Base-by-base conservation (phyloP, 1,284 basidiomycete genomes). In the Pseudozyma sp. region DNA sequence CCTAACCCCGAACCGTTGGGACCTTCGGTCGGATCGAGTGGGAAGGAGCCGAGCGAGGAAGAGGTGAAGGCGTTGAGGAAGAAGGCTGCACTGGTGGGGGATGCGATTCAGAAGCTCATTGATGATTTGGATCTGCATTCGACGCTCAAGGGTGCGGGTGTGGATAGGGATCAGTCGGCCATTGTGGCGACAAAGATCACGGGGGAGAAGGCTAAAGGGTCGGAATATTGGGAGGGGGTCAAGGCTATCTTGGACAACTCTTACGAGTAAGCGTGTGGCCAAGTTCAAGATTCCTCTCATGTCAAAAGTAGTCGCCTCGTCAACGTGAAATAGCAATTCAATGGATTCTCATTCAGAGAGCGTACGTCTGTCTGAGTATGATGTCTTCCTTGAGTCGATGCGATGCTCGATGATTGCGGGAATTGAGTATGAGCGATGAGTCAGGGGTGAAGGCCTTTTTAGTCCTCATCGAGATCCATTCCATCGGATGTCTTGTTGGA, bases 101-200 rank as follows among this genome's bases (percentile, higher is more conserved):
- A 73, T n/a, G 76, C 78, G 3, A 70, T 81, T 7, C 66, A 70
- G 39, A 48, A 44, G 16, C 87, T 91, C 40, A 89, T 92, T 13
- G 85, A 85, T 0, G 73, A 86, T n/a, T 87, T 92, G 16, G 90
- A 89, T 0, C 82, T 92, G 52, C 87, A 88, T 60, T 87, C 88
- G 12, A 89, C 86, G 14, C 87, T 92, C 47, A 84, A 85, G 21
- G 86, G 88, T n/a, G 90, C 90, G 83, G 88, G 89, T 4, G 89
- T 92, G 6, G 90, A 90, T 7, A 87, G 80, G 43, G 87, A 86
- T 50, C 88, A 91, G 75, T 56, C 90, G 0, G 82, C 86, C 3
- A 86, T 83, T 36, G 88, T 92, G 65, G 90, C 90, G 1, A 86
- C 86, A 63, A 84, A 85, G 54, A 87, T 89, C 0, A 70, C 75